Evolutionary conservation across 2,329 filamentous ascomycete species (phyloP).

Genomic region (Septoria linicola): DNA sequence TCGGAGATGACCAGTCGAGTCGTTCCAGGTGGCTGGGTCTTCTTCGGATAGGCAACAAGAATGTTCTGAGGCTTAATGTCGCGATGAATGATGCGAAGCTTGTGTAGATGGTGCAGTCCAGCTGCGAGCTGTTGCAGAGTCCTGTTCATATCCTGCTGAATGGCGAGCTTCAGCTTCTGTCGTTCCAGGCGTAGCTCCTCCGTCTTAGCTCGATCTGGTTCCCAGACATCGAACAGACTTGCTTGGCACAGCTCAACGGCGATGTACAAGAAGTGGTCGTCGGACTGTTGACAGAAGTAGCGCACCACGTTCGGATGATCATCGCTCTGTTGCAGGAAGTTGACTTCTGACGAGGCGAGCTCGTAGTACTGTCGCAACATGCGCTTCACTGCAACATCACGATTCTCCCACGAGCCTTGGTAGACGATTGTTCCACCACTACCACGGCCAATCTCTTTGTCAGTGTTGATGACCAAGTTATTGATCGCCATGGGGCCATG

Average conservation of each 20-base stretch:
- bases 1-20: conserved; percentile 93
- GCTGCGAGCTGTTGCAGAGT: conserved; percentile 86
- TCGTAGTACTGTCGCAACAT: conserved; percentile 97
- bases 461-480: conserved; percentile 59
- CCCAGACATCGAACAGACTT: conserved; percentile 88
- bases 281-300: conserved; percentile 89
- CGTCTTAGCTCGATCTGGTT: conserved; percentile 71
- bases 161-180: conserved; percentile 65
- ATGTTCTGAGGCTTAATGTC: conserved; percentile 99
- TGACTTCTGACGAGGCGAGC: conserved; percentile 90
- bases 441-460: conserved; percentile 66
- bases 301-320: conserved; percentile 96
- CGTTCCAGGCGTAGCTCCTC: conserved; percentile 41
- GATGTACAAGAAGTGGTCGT: conserved; percentile 90
- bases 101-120: conserved; percentile 85
- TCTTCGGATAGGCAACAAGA: conserved; percentile 69
- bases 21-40: conserved; percentile 62
- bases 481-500: conserved; percentile 58
- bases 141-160: conserved; percentile 72
- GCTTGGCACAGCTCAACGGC: conserved; percentile 91
- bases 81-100: conserved; percentile 89
- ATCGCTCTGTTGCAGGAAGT: conserved; percentile 85
- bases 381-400: conserved; percentile 91
- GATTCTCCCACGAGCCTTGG: conserved; percentile 84
- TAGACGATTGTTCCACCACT: conserved; percentile 98